Base-by-base conservation (phyloP, 495 filamentous ascomycete species). In the Penicillium lividum region DNA sequence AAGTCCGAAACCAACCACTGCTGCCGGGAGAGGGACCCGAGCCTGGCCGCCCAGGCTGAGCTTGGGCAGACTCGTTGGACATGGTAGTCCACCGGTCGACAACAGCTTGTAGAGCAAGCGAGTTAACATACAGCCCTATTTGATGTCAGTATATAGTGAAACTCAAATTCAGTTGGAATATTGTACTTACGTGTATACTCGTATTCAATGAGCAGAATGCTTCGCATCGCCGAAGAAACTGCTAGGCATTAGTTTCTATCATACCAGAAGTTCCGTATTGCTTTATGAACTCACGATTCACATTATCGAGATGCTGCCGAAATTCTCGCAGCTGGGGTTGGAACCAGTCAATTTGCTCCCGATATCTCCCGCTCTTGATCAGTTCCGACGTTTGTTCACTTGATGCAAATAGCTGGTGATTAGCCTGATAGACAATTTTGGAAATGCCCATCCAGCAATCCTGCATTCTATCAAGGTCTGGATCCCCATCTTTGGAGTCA, bases 391-490 rank as follows among this genome's bases (percentile, higher is more conserved):
- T 97, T 60, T 90, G 86, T 59, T 90, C 85, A 54, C 86, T 88
- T 5, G 90, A 93, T 16, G 87, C 82, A 72, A 97, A 98, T 4
- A 98, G 70, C 43, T 83, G 79, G 66, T 93, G 86, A 63, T 96
- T 97, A 57, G 89, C 91, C 55, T 86, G 76, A 51, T 95, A 88
- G 86, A 97, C 95, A 60, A 96, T 83, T 59, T 88, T 87, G 47
- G 91, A 95, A 51, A 98, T 88, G 3, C 89, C 88, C 16, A 90
- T 87, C 94, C 94, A 98, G 67, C 89, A 91, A 68, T 94, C 85
- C 54, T 96, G 91, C 63, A 96, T 92, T 53, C 65, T 68, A 54
- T 83, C 79, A 40, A 78, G 66, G 28, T 72, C 63, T 15, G 62
- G 52, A 58, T 77, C 69, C 4, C 53, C 65, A 16, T 60, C 70